Evolutionary conservation across 23 red algal genomes (phyloP).

Genomic region (Gracilaria gracilis): DNA sequence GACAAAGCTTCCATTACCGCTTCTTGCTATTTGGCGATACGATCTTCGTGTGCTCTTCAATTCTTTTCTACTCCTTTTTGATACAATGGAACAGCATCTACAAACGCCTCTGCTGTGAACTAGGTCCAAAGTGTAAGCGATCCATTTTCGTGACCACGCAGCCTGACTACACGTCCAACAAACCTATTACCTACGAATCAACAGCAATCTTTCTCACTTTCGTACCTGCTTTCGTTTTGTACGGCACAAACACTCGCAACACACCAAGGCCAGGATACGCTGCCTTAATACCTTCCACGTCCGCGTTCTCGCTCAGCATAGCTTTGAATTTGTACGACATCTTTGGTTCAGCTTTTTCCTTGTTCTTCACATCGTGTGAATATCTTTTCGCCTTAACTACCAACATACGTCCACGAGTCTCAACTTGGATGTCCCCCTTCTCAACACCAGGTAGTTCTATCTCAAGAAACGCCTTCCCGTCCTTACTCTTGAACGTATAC

Average conservation of each 20-base stretch:
- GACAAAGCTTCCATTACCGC: background rate
- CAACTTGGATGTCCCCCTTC: slow-evolving; percentile 30
- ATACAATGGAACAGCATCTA: too few species aligned
- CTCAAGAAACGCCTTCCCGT: slow-evolving; percentile 40
- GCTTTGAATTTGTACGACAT: slow-evolving; percentile 14
- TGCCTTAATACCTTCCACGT: slow-evolving; percentile 12
- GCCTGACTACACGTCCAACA: background rate
- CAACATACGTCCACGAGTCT: slow-evolving; percentile 19
- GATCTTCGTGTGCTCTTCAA: too few species aligned
- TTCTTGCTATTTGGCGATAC: background rate
- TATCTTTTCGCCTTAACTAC: slow-evolving; percentile 38
- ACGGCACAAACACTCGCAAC: slow-evolving; percentile 3
- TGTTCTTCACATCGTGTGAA: background rate
- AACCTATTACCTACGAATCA: background rate
- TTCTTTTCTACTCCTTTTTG: too few species aligned
- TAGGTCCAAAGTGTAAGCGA: background rate
- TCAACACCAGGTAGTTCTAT: slow-evolving; percentile 56
- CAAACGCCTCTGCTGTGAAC: too few species aligned
- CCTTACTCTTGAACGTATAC: slow-evolving; percentile 35
- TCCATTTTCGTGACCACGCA: background rate
- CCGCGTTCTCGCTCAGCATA: slow-evolving; percentile 12
- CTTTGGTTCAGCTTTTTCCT: slow-evolving; percentile 7
- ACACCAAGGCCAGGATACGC: slow-evolving; percentile 27
- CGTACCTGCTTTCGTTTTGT: slow-evolving; percentile 3
- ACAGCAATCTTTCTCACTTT: slow-evolving; percentile 15